Evolutionary conservation across 768 basidiomycete species (phyloP).

Genomic region (Roridomyces roridus): DNA sequence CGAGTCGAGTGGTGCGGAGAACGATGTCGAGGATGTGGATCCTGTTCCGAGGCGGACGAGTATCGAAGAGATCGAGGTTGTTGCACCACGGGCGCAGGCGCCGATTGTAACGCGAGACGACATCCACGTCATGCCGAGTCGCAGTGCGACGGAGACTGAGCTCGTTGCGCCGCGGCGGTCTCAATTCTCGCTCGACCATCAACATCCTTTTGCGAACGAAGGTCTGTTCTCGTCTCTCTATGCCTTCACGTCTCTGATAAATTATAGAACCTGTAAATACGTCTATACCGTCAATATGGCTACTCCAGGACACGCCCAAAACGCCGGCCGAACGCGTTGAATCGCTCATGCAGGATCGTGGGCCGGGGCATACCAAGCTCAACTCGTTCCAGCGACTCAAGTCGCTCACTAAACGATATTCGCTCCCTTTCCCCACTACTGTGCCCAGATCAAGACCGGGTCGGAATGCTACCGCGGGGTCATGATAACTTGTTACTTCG

Average conservation of each 20-base stretch:
- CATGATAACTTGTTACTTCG: not conserved
- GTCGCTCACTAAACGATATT: constrained; percentile 56
- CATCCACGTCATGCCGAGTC: constrained; percentile 33
- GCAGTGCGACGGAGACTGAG: constrained; percentile 34
- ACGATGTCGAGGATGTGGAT: not conserved
- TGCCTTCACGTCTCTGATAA: not conserved
- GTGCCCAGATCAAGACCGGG: constrained; percentile 4
- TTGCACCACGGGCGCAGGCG: constrained; percentile 19
- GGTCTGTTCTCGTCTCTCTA: constrained; percentile 7
- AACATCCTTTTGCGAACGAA: constrained; percentile 25
- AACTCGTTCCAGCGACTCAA: constrained; percentile 47
- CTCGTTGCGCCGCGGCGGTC: constrained; percentile 39
- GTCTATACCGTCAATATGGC: constrained; percentile 57
- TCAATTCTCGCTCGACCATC: constrained; percentile 25
- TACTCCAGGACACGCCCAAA: constrained; percentile 47
- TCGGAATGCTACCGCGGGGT: constrained; percentile 6
- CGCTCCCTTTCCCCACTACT: constrained; percentile 45
- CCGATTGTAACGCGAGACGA: constrained; percentile 35
- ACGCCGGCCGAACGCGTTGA: constrained; percentile 39
- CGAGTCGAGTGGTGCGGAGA: constrained; percentile 11
- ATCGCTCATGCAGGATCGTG: constrained; percentile 31
- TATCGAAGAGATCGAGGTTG: constrained; percentile 30
- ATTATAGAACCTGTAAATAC: constrained; percentile 12
- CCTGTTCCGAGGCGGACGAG: constrained; percentile 28
- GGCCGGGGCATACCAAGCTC: constrained; percentile 26